phyloP scores from a whole-genome alignment of 2,329 filamentous ascomycete species.

The Cordyceps tenuipes region DNA sequence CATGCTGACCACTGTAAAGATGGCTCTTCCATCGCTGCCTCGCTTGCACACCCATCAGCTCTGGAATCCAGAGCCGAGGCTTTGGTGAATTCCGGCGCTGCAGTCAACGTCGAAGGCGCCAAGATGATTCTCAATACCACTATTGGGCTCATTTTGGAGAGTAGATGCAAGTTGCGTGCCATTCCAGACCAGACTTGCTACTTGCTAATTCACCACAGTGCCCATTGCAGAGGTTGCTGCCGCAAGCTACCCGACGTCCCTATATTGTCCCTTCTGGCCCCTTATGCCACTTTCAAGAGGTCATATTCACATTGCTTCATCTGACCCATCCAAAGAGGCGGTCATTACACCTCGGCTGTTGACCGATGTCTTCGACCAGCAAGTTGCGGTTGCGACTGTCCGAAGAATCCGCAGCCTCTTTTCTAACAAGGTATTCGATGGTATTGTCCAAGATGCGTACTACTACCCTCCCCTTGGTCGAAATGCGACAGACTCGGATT shows the following conservation, averaged over 20 bases:
- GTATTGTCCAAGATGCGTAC: conserved; percentile 16
- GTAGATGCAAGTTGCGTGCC: conserved; percentile 6
- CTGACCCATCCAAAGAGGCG: conserved; percentile 15
- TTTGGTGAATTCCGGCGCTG: conserved; percentile 16
- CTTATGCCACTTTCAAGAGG: conserved; percentile 18
- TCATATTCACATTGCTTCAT: conserved; percentile 17
- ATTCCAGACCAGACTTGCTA: neutral
- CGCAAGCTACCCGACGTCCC: conserved; percentile 12
- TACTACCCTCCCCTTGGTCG: conserved; percentile 15
- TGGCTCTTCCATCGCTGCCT: neutral
- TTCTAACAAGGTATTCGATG: conserved; percentile 13
- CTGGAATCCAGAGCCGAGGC: conserved; percentile 14
- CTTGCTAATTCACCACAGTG: conserved; percentile 12
- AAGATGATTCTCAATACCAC: conserved; percentile 16
- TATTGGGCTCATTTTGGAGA: conserved; percentile 15
- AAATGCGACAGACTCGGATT: conserved; percentile 16
- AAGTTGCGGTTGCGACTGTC: conserved; percentile 15
- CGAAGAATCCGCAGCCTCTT: conserved; percentile 14
- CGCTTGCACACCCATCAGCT: conserved; percentile 2
- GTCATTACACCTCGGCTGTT: conserved; percentile 17
- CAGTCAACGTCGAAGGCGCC: conserved; percentile 16
- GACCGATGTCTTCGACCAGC: conserved; percentile 17
- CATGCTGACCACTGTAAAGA: neutral
- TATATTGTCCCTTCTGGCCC: conserved; percentile 18
- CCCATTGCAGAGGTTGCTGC: conserved; percentile 17